Percentiles rank a stretch among this genome's conserved stretches.
Conservation (phyloP, 805 yeast genomes). For the Yamadazyma takamatsuzukensis region DNA sequence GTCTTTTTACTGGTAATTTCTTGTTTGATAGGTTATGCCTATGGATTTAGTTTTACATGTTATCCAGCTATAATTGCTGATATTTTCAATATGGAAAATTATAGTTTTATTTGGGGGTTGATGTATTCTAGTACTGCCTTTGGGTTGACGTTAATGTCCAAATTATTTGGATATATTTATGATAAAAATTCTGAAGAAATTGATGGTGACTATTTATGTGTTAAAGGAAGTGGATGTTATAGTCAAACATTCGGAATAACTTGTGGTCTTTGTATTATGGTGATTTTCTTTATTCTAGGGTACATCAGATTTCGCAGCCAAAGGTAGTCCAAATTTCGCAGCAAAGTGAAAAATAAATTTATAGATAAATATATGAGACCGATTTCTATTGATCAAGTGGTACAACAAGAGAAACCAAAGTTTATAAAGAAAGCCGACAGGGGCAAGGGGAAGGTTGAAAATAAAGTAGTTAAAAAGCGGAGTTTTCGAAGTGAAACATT, state of each 20-base stretch:
- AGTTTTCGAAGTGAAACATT: too few species aligned
- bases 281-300: constrained; percentile 15
- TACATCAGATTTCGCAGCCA: constrained; percentile 15
- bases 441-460: neutral
- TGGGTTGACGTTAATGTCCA: constrained; percentile 29
- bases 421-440: constrained; percentile 9
- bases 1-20: constrained; percentile 21
- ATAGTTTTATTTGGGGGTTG: constrained; percentile 32
- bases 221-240: constrained; percentile 28
- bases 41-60: constrained; percentile 32
- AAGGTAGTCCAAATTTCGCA: too few species aligned
- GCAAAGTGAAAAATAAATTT: too few species aligned
- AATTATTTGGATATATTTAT: constrained; percentile 27
- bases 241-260: constrained; percentile 24
- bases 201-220: constrained; percentile 19
- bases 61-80: constrained; percentile 34
- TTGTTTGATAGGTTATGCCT: constrained; percentile 28
- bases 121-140: constrained; percentile 30
- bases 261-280: constrained; percentile 17
- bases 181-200: constrained; percentile 23
- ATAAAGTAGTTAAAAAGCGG: too few species aligned
- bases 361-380: too few species aligned
- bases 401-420: constrained; percentile 8
- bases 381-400: constrained; percentile 8
- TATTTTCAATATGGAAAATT: constrained; percentile 28